Base-by-base conservation (phyloP, 495 filamentous ascomycete genomes). In the Hypoxylon crocopeplum region DNA sequence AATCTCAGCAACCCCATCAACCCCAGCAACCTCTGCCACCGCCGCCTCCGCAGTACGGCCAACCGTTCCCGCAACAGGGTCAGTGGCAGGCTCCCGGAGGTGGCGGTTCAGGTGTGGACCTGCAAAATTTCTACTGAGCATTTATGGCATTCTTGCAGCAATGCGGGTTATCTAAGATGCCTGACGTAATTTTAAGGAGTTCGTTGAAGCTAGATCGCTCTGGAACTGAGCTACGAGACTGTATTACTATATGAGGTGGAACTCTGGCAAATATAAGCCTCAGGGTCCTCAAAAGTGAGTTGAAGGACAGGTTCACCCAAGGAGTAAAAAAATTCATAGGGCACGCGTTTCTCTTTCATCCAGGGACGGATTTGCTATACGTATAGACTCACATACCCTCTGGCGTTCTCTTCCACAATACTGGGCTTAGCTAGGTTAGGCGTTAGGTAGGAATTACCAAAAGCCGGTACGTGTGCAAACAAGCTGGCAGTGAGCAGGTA, bases 81-180 rank as follows among this genome's bases (percentile, higher is more conserved):
- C 66, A 71, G 29, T 69, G 66, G 69, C 51, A 53, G 17, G 17
- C 45, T 41, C 36, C 46, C 1, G 44, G 56, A 8, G 38, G 53
- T 13, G 38, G 53, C 11, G 11, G 48, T n/a, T 53, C 52, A 4
- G 65, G 64, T 1, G 30, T 65, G 11, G 68, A 70, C 21, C 25
- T 68, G 12, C 68, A 70, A 40, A 68, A 51, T 15, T 68, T 62
- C 36, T 70, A 70, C 33, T 67, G 12, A 44, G 29, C 13, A 21
- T 42, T 3, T 33, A 25, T 16, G 10, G 1, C 6, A 19, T 17
- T 38, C 13, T 7, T 10, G 1, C 6, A 38, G 3, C 2, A 19
- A 7, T 16, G 34, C 15, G 10, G 15, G 13, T 10, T 19, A 10
- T n/a, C 32, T n/a, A 34, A 34, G n/a, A 34, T 11, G n/a, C 7